A percentile compares a stretch with the other conserved stretches of the same genome.
phyloP scores from a whole-genome alignment of 2,329 filamentous ascomycete species.

The Paramyrothecium sp. region DNA sequence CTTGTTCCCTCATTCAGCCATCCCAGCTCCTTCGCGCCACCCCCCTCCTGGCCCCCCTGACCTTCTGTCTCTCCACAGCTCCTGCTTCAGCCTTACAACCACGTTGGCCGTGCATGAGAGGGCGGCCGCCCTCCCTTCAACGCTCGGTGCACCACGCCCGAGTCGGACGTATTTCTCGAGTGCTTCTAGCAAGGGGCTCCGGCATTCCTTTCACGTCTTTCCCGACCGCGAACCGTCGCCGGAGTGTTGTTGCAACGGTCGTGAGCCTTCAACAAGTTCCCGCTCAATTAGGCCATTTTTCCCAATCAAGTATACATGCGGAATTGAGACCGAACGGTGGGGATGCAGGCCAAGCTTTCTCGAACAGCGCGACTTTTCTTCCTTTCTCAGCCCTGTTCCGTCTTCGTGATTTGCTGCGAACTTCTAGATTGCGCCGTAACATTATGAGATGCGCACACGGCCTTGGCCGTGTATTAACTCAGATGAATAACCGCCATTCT shows the following conservation, averaged over 20 bases:
- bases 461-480: no score
- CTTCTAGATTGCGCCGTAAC: no score
- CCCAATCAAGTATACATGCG: not conserved
- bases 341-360: no score
- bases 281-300: not conserved
- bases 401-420: no score
- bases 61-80: not conserved
- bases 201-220: not conserved
- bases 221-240: not conserved
- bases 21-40: no score
- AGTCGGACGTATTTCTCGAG: not conserved
- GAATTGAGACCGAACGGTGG: no score
- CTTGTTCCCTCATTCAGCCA: no score
- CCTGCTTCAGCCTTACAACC: not conserved
- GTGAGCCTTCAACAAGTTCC: not conserved
- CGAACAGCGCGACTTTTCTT: not conserved
- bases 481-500: no score
- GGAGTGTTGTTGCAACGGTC: not conserved
- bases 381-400: no score
- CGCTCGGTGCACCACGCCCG: not conserved
- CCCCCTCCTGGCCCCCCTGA: not conserved
- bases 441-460: no score
- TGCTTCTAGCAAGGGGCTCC: not conserved
- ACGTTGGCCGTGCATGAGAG: not conserved
- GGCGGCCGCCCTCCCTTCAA: not conserved